phyloP scores from a whole-genome alignment of 164 flowering plant species.

The Buxus sempervirens region DNA sequence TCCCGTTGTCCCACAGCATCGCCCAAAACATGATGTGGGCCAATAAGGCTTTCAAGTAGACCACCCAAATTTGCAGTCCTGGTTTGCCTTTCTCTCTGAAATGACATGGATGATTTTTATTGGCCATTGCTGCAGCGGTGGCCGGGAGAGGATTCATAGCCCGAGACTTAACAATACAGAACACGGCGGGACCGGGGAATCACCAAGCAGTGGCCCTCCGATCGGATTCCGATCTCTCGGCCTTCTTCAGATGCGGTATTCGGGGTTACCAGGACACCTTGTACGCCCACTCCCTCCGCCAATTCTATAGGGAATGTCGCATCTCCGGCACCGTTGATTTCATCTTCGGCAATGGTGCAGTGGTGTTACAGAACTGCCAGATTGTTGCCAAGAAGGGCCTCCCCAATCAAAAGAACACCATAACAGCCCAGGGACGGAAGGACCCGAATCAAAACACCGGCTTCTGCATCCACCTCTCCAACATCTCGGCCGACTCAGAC shows the following conservation, averaged over 20 bases:
- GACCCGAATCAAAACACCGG: constrained; percentile 64
- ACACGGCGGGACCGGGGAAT: constrained; percentile 56
- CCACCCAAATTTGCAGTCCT: too few species aligned
- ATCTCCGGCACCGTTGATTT: constrained; percentile 85
- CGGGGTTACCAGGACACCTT: constrained; percentile 57
- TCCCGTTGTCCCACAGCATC: too few species aligned
- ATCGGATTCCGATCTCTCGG: constrained; percentile 48
- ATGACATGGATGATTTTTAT: too few species aligned
- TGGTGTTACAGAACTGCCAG: constrained; percentile 65
- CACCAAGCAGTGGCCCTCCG: constrained; percentile 57
- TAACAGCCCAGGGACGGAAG: constrained; percentile 85
- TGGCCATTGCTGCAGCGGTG: constrained; percentile 29
- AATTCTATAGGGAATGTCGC: constrained; percentile 75
- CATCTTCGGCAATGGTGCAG: constrained; percentile 80
- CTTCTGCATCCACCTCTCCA: constrained; percentile 73
- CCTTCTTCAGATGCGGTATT: constrained; percentile 32
- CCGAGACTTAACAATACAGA: constrained; percentile 47
- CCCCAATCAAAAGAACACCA: constrained; percentile 70
- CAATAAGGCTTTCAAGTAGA: too few species aligned
- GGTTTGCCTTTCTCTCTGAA: too few species aligned
- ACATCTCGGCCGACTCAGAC: constrained; percentile 59
- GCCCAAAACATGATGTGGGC: too few species aligned
- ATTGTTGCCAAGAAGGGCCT: constrained; percentile 60
- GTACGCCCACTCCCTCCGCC: constrained; percentile 61
- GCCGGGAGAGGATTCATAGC: constrained; percentile 53